phyloP scores from a whole-genome alignment of 2,329 filamentous ascomycete genomes.

The Capronia americana region DNA sequence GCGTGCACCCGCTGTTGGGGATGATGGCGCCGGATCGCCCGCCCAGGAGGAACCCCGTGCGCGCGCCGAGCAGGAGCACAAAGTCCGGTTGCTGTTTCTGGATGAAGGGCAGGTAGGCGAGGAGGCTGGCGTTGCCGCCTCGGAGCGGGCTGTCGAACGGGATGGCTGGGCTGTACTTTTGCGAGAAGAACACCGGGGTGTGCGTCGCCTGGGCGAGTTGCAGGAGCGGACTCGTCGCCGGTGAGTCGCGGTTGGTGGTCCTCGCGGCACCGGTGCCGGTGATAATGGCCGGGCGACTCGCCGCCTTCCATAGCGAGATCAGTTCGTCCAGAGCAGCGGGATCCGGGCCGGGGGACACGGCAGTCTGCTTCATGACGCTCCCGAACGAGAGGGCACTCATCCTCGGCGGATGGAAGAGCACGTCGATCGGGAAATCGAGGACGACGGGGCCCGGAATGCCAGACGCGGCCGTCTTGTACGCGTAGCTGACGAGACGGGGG shows the following conservation, averaged over 20 bases:
- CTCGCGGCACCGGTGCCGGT: constrained; percentile 49
- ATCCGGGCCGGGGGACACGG: constrained; percentile 48
- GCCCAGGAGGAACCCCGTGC: constrained; percentile 52
- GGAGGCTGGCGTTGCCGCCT: constrained; percentile 45
- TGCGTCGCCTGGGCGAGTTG: constrained; percentile 45
- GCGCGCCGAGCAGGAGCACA: constrained; percentile 50
- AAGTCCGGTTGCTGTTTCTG: constrained; percentile 49
- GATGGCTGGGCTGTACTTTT: constrained; percentile 39
- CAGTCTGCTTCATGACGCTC: constrained; percentile 46
- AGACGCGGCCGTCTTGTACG: constrained; percentile 48
- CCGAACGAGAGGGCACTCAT: constrained; percentile 50
- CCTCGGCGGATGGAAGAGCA: constrained; percentile 52
- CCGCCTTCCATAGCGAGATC: constrained; percentile 43
- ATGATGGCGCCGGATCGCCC: constrained; percentile 49
- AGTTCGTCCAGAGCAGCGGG: constrained; percentile 46
- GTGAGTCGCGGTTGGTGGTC: constrained; percentile 28
- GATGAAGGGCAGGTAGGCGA: constrained; percentile 44
- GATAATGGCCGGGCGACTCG: constrained; percentile 51
- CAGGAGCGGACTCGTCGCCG: constrained; percentile 44
- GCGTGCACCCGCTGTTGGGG: constrained; percentile 45
- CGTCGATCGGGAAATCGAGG: constrained; percentile 45
- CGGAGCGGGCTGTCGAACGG: constrained; percentile 45
- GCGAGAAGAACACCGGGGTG: constrained; percentile 52
- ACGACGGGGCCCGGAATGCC: constrained; percentile 49
- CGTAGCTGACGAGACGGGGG: constrained; percentile 53